These are phyloP conservation scores for Taiozyma sp. DNA, from an alignment of 1,139 yeast species.

Conservation along the genomic window DNA sequence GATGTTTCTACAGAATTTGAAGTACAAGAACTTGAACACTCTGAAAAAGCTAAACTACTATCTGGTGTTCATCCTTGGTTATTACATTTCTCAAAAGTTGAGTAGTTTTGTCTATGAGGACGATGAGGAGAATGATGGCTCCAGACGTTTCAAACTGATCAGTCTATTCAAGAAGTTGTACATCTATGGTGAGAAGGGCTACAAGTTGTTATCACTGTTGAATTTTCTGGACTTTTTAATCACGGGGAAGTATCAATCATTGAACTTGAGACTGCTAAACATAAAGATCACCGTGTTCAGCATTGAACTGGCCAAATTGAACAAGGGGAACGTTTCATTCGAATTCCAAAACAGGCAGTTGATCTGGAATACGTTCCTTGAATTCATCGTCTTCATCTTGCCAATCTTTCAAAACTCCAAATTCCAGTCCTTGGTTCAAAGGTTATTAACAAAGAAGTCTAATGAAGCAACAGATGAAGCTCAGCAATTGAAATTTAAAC, in stretches of 20 bases:
- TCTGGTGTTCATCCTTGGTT: conserved; percentile 47
- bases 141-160: conserved; percentile 1
- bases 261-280: conserved; percentile 54
- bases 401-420: conserved; percentile 48
- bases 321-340: conserved; percentile 68
- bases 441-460: conserved; percentile 3
- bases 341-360: conserved; percentile 87
- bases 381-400: conserved; percentile 67
- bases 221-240: conserved; percentile 51
- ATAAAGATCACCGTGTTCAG: conserved; percentile 47
- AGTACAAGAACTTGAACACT: conserved; percentile 33
- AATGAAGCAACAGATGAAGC: not conserved
- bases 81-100: conserved; percentile 46
- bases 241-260: conserved; percentile 60
- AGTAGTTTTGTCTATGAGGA: conserved; percentile 47
- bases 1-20: conserved; percentile 62
- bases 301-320: conserved; percentile 44
- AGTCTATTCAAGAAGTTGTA: conserved; percentile 14
- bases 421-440: conserved; percentile 9
- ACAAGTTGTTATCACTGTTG: conserved; percentile 40
- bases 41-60: conserved; percentile 41
- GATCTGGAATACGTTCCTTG: conserved; percentile 88
- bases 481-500: conserved; percentile 23
- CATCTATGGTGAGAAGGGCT: conserved; percentile 34
- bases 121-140: conserved; percentile 9